Base-by-base conservation (phyloP, 148 eudicot species). In the Diospyros kaki region DNA sequence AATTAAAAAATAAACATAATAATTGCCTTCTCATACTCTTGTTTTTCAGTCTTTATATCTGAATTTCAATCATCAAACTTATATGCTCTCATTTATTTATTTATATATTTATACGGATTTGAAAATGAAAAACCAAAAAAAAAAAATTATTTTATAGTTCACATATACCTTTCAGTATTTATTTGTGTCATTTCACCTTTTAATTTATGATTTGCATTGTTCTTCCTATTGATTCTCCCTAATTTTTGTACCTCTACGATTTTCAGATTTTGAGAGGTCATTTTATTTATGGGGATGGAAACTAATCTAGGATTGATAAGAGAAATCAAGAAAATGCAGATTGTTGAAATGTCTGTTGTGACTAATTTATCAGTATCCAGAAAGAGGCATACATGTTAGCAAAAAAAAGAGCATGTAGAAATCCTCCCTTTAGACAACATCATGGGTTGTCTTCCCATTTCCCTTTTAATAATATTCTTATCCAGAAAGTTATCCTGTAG, bases 161-260 rank as follows among this genome's bases (percentile, higher is more conserved):
- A 40, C 3, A 10, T 62, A 39, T 62, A 28, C 0, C 44, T 40
- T 9, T 5, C 1, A 10, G 45, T 64, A 17, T 41, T 13, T 41
- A 42, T 64, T 64, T 64, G 2, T 64, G 45, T 41, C 67, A 62
- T 62, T 43, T 40, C 66, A 62, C 66, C 41, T 62, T 64, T 42
- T 42, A 59, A 64, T 13, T 13, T 2, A 9, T n/a, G 28, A 28
- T 28, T 58, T 9, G 17, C 38, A 44, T 39, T 61, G 11, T 63
- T 63, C 13, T 63, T 63, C 14, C 44, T 39, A 39, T 63, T 63
- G 44, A 18, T 13, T 14, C 15, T 39, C 42, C 9, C 3, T 39
- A 1, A 40, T 39, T 63, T 28, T 28, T 28, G 0, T 28, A 28
- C 28, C 28, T 28, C 28, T 28, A 28, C 28, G 0, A 0, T 28